Base-by-base conservation (phyloP, 2,329 filamentous ascomycete genomes). In the Apiospora sp. region DNA sequence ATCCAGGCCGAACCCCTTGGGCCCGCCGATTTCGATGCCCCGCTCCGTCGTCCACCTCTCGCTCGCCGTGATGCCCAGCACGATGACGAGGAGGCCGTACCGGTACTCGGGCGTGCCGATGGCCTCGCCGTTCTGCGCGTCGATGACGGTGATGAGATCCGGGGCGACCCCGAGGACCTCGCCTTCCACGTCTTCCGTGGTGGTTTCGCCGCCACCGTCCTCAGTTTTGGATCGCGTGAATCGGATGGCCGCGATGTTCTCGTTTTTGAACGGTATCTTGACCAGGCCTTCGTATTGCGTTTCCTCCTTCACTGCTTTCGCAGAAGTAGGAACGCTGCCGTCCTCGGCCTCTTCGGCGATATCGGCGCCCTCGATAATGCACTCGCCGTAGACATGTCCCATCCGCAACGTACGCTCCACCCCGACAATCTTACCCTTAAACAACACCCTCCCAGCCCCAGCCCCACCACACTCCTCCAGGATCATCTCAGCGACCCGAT, bases 191-290 rank as follows among this genome's bases (percentile, higher is more conserved):
- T 86, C 85, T n/a, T n/a, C n/a, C n/a, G n/a, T n/a, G n/a, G 81
- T 78, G 0, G 78, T 75, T 19, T 81, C 75, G 14, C 78, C 79
- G 7, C 81, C 78, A 0, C 83, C 75, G 37, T n/a, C n/a, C n/a
- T n/a, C n/a, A n/a, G 37, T 6, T 12, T 72, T 71, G 8, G 74
- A 75, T 30, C 71, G 73, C 6, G 74, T 74, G 58, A 80, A 74
- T 69, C 76, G 81, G 67, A 86, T 81, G 0, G 88, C 91, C n/a
- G 88, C 88, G 64, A 93, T 91, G 76, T 93, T 93, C 78, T 94
- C 91, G 79, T 93, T 93, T 82, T 93, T 93, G 84, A 93, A 93
- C 0, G 91, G 91, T 68, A 93, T 91, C 78, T 89, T 91, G 78
- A 92, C 81, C 43, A 81, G 75, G 0, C 89, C 89, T 61, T 78